Percentiles rank a stretch among this genome's conserved stretches.
Evolutionary conservation across 176 grass and related monocot genomes (phyloP).

Genomic region (Musa itinerans): DNA sequence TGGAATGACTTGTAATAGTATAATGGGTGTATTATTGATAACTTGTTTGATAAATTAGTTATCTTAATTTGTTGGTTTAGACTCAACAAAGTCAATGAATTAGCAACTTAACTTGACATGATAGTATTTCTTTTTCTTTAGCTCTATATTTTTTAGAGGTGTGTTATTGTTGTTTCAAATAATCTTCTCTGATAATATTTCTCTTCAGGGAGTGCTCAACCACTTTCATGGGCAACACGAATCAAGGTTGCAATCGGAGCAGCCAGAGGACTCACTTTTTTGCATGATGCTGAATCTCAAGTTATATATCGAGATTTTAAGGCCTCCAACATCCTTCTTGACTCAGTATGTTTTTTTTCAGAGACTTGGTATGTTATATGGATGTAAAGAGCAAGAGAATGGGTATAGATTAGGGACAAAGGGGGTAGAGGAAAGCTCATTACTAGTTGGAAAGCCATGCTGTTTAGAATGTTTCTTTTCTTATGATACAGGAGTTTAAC

Average conservation of each 20-base stretch:
- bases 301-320: slow-evolving; percentile 99
- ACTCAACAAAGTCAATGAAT: too few relatives aligned
- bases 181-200: not conserved
- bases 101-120: too few relatives aligned
- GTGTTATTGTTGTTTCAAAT: not conserved
- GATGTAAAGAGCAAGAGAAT: not conserved
- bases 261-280: slow-evolving; percentile 88
- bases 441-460: too few relatives aligned
- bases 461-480: slow-evolving; percentile 16
- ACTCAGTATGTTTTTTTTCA: slow-evolving; percentile 47
- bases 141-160: too few relatives aligned
- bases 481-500: slow-evolving; percentile 63
- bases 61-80: too few relatives aligned
- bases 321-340: slow-evolving; percentile 97
- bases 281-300: slow-evolving; percentile 74
- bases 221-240: slow-evolving; percentile 81
- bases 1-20: too few relatives aligned
- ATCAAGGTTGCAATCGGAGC: slow-evolving; percentile 87
- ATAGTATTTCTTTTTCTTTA: too few relatives aligned
- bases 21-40: too few relatives aligned
- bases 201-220: slow-evolving; percentile 52
- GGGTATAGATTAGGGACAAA: not conserved
- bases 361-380: slow-evolving; percentile 32
- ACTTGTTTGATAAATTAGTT: too few relatives aligned
- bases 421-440: not conserved